Evolutionary conservation across 2,329 filamentous ascomycete species (phyloP).

Genomic region (Stemphylium beticola): DNA sequence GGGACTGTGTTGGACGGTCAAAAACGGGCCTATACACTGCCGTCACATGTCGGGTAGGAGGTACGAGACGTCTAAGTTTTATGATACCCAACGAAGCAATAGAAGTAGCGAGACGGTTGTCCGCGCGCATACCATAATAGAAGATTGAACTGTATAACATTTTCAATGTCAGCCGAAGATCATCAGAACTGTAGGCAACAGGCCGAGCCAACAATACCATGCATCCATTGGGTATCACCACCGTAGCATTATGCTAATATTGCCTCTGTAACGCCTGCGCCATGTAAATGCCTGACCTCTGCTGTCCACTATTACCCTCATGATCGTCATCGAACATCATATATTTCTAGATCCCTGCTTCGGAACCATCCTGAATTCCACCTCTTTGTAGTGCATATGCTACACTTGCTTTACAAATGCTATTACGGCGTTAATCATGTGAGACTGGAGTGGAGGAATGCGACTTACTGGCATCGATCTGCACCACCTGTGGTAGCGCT

Average conservation of each 20-base stretch:
- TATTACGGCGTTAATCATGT: not conserved
- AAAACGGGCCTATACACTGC: too few relatives aligned
- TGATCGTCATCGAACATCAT: too few relatives aligned
- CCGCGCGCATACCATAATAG: too few relatives aligned
- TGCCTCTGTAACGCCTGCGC: slow-evolving; percentile 6
- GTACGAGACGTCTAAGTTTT: too few relatives aligned
- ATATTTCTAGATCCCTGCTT: too few relatives aligned
- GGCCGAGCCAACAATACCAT: slow-evolving; percentile 5
- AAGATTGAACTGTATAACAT: too few relatives aligned
- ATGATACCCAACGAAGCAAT: too few relatives aligned
- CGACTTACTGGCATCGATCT: slow-evolving; percentile 96
- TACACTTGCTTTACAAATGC: slow-evolving; percentile 23
- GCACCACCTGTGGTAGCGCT: slow-evolving; percentile 82
- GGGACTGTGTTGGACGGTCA: too few relatives aligned
- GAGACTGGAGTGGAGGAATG: not conserved
- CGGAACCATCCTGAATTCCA: too few relatives aligned
- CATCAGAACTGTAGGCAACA: not conserved
- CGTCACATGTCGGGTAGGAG: too few relatives aligned
- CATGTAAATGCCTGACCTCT: slow-evolving; percentile 4
- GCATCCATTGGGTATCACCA: slow-evolving; percentile 10
- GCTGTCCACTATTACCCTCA: not conserved
- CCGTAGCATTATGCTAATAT: not conserved
- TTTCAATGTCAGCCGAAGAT: too few relatives aligned
- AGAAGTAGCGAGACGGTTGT: too few relatives aligned
- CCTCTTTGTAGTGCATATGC: not conserved